phyloP scores from a whole-genome alignment of 257 asterid genomes.

The Petunia secreta region DNA sequence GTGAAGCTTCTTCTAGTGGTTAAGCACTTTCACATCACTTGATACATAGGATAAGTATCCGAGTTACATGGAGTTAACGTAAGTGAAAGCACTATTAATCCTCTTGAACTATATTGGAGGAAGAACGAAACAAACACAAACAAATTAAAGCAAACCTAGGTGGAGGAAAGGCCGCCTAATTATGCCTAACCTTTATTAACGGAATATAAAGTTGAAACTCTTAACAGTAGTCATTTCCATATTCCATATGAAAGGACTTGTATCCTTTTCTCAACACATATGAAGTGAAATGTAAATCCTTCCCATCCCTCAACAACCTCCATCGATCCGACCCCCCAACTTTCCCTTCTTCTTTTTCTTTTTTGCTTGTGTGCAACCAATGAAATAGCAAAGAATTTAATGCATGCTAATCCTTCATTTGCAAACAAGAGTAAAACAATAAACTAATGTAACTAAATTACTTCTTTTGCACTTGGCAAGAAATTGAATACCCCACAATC shows the following conservation, averaged over 20 bases:
- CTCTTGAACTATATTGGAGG: no score
- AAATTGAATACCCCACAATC: not conserved
- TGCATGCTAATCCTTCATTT: not conserved
- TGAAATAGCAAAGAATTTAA: not conserved
- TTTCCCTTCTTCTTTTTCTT: not conserved
- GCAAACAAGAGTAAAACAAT: not conserved
- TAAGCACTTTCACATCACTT: no score
- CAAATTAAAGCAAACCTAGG: not conserved
- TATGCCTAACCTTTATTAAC: conserved; percentile 14
- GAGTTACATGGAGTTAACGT: no score
- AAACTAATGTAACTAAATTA: not conserved
- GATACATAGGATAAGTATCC: no score
- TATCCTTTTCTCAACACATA: not conserved
- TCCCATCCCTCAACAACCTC: conserved; percentile 21
- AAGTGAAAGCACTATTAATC: no score
- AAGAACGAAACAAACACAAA: not conserved
- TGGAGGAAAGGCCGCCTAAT: conserved; percentile 22
- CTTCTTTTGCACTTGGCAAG: conserved; percentile 15
- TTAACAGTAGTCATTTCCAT: not conserved
- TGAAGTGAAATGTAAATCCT: not conserved
- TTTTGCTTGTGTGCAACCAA: not conserved
- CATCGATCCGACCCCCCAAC: conserved; percentile 16
- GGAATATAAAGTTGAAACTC: not conserved
- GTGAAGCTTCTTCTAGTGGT: no score
- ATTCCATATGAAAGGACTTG: not conserved